Evolutionary conservation across 768 basidiomycete genomes (phyloP), one percentile per base, ranked within the genome.

Genomic region (Agrocybe praecox): DNA sequence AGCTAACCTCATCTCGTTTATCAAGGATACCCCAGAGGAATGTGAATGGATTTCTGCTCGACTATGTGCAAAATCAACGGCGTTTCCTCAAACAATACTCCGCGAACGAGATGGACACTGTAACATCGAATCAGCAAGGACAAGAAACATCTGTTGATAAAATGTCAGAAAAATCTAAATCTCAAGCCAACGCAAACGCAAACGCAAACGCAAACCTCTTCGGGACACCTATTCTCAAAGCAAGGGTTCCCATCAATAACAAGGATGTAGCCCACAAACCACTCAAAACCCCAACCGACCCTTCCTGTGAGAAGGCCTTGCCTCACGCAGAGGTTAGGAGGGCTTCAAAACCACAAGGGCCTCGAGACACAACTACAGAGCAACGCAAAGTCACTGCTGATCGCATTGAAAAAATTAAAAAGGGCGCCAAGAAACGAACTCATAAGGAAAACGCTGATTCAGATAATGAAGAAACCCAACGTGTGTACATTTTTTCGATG

Each of bases 151-250:
- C 17, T 12, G 14, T 2, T 14, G 19, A 2, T 33, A 4, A 9
- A 29, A 5, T 9, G 9, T 9, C 26, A 29, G 26, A 4, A 29
- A 29, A 29, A 29, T 29, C 26, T 29, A n/a, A 42, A 7, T 42
- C n/a, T 18, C 29, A 29, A 18, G 9, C 4, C 26, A 14, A 21
- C 40, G 44, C 26, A 53, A 29, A 14, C 18, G 19, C 19, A 33
- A 4, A 52, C 48, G 69, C 62, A 17, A 70, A 72, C 58, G 78
- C 76, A 4, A 40, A 40, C n/a, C 4, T 40, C 14, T 82, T 86
- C 59, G 78, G 73, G 36, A 87, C 84, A 10, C 86, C 86, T 17
- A 67, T 86, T 29, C 72, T 87, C 34, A 81, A 78, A 59, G 74
- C 86, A 32, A 79, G 86, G 24, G 47, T 56, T 17, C 21, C 32